Evolutionary conservation across 2,329 filamentous ascomycete genomes (phyloP), one percentile per base, ranked within the genome.

Genomic region (Podosphaera fusca): DNA sequence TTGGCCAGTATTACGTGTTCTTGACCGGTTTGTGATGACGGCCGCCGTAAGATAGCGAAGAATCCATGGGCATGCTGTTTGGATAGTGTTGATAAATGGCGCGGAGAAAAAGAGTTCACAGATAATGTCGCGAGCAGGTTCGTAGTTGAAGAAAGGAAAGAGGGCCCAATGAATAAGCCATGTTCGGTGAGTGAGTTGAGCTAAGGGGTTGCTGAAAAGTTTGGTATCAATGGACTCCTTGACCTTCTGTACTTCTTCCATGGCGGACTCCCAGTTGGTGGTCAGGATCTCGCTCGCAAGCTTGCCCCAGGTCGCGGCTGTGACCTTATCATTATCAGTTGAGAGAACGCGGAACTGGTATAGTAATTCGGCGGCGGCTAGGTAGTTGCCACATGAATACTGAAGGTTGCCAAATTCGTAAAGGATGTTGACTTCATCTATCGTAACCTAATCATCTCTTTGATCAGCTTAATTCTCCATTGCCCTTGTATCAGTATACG

Each of bases 121-220:
- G 65, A 98, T 79, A 64, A 81, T 80, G 69, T 98, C 92, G 67
- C 90, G 87, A 59, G 87, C 87, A 63, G 81, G 78, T 67, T 96
- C 90, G 74, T 87, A 84, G 81, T 98, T 96, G 80, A 96, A 98
- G 74, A 95, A 89, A 60, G 92, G 90, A 80, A 96, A 98, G 60
- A 98, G 82, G 51, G 87, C 83, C 89, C 92, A 98, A 84, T 98
- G 92, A 66, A 95, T 85, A 67, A 98, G 77, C 87, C 90, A 95
- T 59, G 89, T 94, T 69, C 92, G 87, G 77, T 95, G 90, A 70
- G 90, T 84, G 61, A 98, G 84, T 75, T 98, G 92, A 59, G 86
- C 89, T 62, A 95, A 80, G 34, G 90, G 86, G 77, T 95, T 95
- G 78, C 84, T 92, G 79, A 95, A 95, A 61, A 96, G 82, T 70